Evolutionary conservation across 176 grass and related monocot species (phyloP), one percentile per base, ranked within the genome.

Genomic region (Pontederia paniculata): DNA sequence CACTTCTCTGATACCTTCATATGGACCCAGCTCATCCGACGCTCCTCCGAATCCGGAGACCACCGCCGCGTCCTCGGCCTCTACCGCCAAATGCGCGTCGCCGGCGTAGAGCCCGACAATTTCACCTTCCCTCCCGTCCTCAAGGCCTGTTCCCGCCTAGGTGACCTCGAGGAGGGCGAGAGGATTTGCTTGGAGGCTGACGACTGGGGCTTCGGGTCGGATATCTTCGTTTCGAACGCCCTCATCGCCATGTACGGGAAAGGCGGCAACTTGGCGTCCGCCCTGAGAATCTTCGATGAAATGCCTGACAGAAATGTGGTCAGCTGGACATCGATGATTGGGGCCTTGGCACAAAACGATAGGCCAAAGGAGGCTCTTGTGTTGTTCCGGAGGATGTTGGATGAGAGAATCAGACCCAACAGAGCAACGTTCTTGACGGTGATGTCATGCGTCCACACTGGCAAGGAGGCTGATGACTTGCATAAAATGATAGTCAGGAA

Each of bases 401-500:
- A 44, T 11, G 57, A 61, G 48, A 16, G 57, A 44, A 12, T 62
- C 44, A 49, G 69, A 25, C 69, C 69, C 25, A 72, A 72, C 48
- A 72, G 57, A 45, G 69, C 57, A 11, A 72, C 69, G n/a, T 72
- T 72, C 48, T 72, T 72, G 57, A 72, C 45, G 7, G 57, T 61
- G 69, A 72, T 72, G 47, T 12, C 69, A 51, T 72, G 57, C n/a
- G 57, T 72, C 18, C 12, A 0, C 21, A 45, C 17, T 4, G 41
- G 17, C 8, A 13, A 72, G 8, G 57, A 72, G 17, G 69, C 69
- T 21, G 57, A 52, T 28, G 31, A 52, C 17, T 62, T 72, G 57
- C 28, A 60, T 48, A 45, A 52, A 13, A 23, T 50, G 12, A 62
- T 72, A 22, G 2, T 52, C 0, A 17, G 69, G 17, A 23, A 72